Evolutionary conservation across 1,284 basidiomycete species (phyloP), one percentile per base, ranked within the genome.

Genomic region (Cutaneotrichosporon curvatum): DNA sequence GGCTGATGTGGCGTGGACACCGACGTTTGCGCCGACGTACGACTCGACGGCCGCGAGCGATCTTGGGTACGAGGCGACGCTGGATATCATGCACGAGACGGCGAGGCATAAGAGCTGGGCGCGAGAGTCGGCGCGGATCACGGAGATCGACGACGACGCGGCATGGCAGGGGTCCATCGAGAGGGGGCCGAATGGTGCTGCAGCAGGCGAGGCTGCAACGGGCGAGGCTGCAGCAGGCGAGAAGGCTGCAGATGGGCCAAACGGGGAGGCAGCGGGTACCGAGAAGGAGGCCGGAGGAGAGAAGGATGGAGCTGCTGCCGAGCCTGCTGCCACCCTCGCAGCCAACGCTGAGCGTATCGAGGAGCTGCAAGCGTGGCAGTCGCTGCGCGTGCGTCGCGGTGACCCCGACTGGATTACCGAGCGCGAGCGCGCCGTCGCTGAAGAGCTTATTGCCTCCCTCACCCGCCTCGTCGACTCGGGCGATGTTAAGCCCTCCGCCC

Each of bases 291-390:
- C 25, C 32, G 40, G 51, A 37, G 37, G 49, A 53, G 40, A 37
- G 41, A 37, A 50, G 60, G 40, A 42, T 44, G 25, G 51, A 45
- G 8, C 12, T 12, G 12, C 25, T 12, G 25, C 7, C 12, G 21
- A 33, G 16, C 54, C 54, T 15, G 60, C 62, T 15, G 60, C 56
- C 19, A 38, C 58, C 2, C 47, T 69, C 35, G 44, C 48, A 4
- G 53, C 59, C 30, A 70, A 70, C 42, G 49, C 48, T 11, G 53
- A 42, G 8, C 48, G 59, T 34, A 57, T 70, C 22, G 51, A 54
- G 20, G 67, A 70, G 50, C 50, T 70, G 44, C 53, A 62, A 32
- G 54, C 50, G 4, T 68, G 67, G 66, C 66, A 70, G 38, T 56
- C 61, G 1, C 21, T 59, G 21, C 45, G 67, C 14, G 36, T 63